Evolutionary conservation across 768 basidiomycete genomes (phyloP).

Genomic region (Serendipita sp.): DNA sequence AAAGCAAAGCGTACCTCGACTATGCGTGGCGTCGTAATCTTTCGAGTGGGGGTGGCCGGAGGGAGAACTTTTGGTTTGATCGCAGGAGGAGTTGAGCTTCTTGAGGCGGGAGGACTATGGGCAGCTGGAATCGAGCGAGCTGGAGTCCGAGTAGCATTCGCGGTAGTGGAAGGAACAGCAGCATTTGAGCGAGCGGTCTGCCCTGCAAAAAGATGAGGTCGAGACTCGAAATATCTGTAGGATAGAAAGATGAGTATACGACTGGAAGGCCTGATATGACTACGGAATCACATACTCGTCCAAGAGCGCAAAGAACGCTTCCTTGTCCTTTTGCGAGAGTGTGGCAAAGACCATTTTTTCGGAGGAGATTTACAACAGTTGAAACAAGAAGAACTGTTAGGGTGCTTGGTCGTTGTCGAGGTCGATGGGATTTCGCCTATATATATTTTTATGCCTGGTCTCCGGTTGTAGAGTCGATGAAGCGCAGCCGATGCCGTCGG

Average conservation of each 20-base stretch:
- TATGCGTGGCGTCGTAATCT: neutral
- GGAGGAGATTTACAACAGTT: neutral
- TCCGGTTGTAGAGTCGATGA: too few relatives aligned
- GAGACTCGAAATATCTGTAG: neutral
- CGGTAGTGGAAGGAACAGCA: neutral
- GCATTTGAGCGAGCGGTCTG: neutral
- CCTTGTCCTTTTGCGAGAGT: neutral
- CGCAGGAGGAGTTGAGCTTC: neutral
- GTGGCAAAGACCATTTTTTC: neutral
- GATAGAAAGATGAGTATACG: neutral
- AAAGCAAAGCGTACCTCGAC: neutral
- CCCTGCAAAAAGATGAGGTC: constrained; percentile 4
- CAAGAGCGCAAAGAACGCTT: constrained; percentile 2
- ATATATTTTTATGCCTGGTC: too few relatives aligned
- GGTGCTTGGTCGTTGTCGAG: too few relatives aligned
- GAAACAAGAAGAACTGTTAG: neutral
- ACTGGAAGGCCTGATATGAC: neutral
- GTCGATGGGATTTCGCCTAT: too few relatives aligned
- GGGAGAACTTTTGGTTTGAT: neutral
- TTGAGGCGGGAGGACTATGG: neutral
- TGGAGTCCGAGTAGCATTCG: neutral
- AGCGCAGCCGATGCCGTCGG: too few relatives aligned
- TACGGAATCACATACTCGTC: neutral
- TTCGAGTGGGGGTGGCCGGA: neutral
- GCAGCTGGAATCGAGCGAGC: neutral